Conservation (phyloP, 2,329 filamentous ascomycete species). For the Biscogniauxia sp. region DNA sequence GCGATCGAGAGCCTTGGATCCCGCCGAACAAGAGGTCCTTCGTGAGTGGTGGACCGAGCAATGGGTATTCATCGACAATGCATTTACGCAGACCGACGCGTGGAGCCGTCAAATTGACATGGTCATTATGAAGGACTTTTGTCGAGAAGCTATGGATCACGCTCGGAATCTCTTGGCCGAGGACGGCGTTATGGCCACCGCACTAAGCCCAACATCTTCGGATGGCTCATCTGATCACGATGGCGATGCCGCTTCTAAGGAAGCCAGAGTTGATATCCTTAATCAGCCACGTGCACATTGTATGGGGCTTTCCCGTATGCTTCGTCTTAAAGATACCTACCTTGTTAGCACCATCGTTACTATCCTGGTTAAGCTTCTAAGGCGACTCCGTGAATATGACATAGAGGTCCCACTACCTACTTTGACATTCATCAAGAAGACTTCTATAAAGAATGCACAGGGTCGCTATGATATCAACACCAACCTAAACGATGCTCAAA, state of each 20-base stretch:
- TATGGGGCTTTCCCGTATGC: conserved; percentile 79
- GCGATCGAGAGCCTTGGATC: conserved; percentile 53
- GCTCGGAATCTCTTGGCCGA: conserved; percentile 82
- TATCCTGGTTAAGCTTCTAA: conserved; percentile 80
- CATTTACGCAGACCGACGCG: conserved; percentile 77
- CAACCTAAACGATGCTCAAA: conserved; percentile 77
- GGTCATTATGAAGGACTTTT: conserved; percentile 82
- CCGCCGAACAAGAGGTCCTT: conserved; percentile 63
- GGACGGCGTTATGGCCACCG: conserved; percentile 77
- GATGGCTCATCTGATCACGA: conserved; percentile 28
- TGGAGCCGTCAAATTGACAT: conserved; percentile 82
- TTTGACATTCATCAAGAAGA: conserved; percentile 61
- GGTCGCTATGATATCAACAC: conserved; percentile 65
- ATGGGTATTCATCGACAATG: conserved; percentile 78
- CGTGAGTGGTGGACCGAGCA: conserved; percentile 79
- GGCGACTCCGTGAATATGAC: conserved; percentile 72
- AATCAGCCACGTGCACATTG: conserved; percentile 61
- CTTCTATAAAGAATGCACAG: conserved; percentile 59
- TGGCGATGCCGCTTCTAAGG: conserved; percentile 34
- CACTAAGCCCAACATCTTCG: conserved; percentile 43
- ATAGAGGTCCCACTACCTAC: conserved; percentile 66
- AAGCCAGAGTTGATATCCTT: conserved; percentile 50
- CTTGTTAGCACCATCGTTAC: conserved; percentile 79
- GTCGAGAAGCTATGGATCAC: conserved; percentile 91
- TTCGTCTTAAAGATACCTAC: conserved; percentile 84